These are phyloP conservation scores for Aschersonia sp. DNA, from an alignment of 2,329 filamentous ascomycete genomes.

Conservation along the genomic window DNA sequence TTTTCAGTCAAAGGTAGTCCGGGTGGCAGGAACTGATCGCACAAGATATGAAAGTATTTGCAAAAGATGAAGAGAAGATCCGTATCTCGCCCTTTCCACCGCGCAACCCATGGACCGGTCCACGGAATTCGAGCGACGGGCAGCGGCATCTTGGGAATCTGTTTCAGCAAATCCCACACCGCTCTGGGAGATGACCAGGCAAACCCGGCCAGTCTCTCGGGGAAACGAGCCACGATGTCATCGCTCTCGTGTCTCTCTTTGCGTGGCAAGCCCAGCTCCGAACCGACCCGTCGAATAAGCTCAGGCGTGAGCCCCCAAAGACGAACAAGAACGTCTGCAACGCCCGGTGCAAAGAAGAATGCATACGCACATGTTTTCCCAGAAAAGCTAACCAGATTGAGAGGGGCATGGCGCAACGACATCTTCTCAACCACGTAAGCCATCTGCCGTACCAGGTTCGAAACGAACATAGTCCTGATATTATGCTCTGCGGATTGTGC, in stretches of 20 bases:
- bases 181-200: constrained; percentile 38
- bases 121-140: constrained; percentile 63
- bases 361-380: constrained; percentile 86
- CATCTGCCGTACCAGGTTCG: constrained; percentile 74
- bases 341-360: constrained; percentile 81
- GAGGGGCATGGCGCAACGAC: constrained; percentile 54
- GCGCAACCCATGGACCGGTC: constrained; percentile 70
- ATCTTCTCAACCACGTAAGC: constrained; percentile 78
- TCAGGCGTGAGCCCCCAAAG: constrained; percentile 63
- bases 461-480: constrained; percentile 71
- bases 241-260: constrained; percentile 41
- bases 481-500: constrained; percentile 70
- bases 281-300: constrained; percentile 55
- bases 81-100: constrained; percentile 78
- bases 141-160: constrained; percentile 49
- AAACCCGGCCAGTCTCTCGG: constrained; percentile 43
- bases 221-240: constrained; percentile 55
- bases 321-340: constrained; percentile 69
- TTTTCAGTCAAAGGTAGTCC: constrained; percentile 38
- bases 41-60: constrained; percentile 73
- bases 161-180: constrained; percentile 44
- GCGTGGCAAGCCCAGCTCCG: constrained; percentile 51
- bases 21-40: constrained; percentile 54
- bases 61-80: constrained; percentile 85
- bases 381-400: constrained; percentile 66